Conservation (phyloP, 805 yeast genomes). For the Wickerhamomyces chambardii region DNA sequence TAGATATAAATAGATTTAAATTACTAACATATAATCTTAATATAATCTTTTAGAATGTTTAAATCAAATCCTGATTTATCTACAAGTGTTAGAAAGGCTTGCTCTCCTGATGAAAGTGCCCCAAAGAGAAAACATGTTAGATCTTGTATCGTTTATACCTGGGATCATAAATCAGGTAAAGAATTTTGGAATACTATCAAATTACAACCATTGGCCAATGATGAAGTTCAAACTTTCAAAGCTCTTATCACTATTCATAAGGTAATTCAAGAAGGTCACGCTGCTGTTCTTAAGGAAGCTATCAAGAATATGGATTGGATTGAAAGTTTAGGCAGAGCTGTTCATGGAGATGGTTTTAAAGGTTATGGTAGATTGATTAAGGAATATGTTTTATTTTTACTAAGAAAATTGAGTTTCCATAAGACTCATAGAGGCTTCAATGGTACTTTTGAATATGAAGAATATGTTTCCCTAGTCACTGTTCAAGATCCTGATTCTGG, state of each 20-base stretch:
- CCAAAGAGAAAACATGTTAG: conserved; percentile 96
- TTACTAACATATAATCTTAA: too few relatives aligned
- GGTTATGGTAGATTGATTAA: conserved; percentile 66
- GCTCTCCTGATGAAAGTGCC: conserved; percentile 77
- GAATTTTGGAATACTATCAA: conserved; percentile 83
- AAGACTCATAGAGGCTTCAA: conserved; percentile 80
- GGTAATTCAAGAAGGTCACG: conserved; percentile 97
- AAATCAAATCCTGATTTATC: conserved; percentile 23
- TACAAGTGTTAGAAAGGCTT: conserved; percentile 59
- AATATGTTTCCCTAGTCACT: conserved; percentile 77
- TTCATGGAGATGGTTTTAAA: conserved; percentile 28
- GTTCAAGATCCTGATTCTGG: conserved; percentile 96
- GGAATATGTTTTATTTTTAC: conserved; percentile 65
- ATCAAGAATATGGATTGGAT: conserved; percentile 73
- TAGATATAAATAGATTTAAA: too few relatives aligned
- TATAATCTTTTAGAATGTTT: neutral
- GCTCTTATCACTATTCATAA: conserved; percentile 81
- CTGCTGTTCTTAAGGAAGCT: conserved; percentile 72
- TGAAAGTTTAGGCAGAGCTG: conserved; percentile 54
- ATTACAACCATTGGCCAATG: conserved; percentile 68
- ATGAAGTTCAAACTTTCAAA: conserved; percentile 80
- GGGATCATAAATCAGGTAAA: conserved; percentile 85
- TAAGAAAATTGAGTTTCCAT: conserved; percentile 76
- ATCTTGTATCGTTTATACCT: conserved; percentile 89
- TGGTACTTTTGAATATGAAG: conserved; percentile 95